Percentiles rank a stretch among this genome's conserved stretches.
phyloP scores from a whole-genome alignment of 345 rosid species.

The Bruguiera parviflora region DNA sequence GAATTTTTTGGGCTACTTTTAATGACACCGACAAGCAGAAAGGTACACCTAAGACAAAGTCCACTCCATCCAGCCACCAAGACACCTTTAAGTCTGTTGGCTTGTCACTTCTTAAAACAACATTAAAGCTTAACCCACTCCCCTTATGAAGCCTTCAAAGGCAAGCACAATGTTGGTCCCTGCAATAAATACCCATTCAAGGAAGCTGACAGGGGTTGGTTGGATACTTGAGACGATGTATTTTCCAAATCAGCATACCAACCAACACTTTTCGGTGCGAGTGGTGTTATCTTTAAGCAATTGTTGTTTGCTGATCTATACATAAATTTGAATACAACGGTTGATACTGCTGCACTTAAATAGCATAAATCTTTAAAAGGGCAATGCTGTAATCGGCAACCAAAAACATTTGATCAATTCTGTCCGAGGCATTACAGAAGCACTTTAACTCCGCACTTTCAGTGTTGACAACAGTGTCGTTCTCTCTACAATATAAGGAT shows the following conservation, averaged over 20 bases:
- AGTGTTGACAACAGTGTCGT: too few species aligned
- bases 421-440: too few species aligned
- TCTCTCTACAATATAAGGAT: too few species aligned
- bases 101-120: background rate
- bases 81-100: background rate
- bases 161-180: background rate
- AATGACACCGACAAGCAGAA: background rate
- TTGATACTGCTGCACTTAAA: too few species aligned
- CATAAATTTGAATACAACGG: too few species aligned
- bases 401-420: background rate
- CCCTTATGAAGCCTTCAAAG: conserved; percentile 16
- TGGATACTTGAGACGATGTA: background rate
- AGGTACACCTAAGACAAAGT: background rate
- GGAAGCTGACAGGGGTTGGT: conserved; percentile 11
- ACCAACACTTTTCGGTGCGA: too few species aligned
- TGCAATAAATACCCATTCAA: conserved; percentile 12
- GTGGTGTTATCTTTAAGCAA: background rate
- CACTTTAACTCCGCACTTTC: too few species aligned
- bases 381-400: too few species aligned
- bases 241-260: background rate
- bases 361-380: too few species aligned
- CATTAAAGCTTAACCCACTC: background rate
- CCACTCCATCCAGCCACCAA: background rate
- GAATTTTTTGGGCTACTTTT: background rate
- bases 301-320: too few species aligned